Conservation (phyloP, 2,329 filamentous ascomycete genomes). For the Nemania diffusa region DNA sequence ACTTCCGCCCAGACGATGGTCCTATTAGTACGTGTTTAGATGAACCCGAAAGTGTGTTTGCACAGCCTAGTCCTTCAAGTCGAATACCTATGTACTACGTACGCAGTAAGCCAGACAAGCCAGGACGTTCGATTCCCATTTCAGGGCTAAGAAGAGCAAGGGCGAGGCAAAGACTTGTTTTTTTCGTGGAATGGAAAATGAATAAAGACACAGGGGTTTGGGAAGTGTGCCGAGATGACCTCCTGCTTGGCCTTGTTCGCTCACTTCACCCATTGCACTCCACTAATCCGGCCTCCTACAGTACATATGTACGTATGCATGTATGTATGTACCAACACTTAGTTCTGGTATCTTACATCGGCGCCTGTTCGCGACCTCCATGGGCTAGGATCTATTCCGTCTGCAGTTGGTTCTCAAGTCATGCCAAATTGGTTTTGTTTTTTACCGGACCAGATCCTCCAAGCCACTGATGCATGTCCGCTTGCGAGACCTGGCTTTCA, state of each 20-base stretch:
- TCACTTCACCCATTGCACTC: neutral
- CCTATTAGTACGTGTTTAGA: constrained; percentile 5
- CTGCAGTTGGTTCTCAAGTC: constrained; percentile 6
- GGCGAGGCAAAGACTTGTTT: constrained; percentile 25
- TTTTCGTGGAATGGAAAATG: constrained; percentile 20
- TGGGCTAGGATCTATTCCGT: constrained; percentile 4
- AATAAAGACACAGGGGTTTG: constrained; percentile 39
- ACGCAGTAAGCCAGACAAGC: constrained; percentile 3
- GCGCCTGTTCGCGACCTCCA: constrained; percentile 16
- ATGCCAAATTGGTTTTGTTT: constrained; percentile 17
- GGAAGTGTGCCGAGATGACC: constrained; percentile 40
- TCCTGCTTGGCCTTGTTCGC: constrained; percentile 29
- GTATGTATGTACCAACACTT: constrained; percentile 2
- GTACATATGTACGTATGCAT: neutral
- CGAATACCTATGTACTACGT: neutral
- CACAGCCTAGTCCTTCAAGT: neutral
- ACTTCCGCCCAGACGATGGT: constrained; percentile 9
- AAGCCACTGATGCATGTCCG: constrained; percentile 22
- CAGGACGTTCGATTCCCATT: constrained; percentile 6
- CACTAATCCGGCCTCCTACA: constrained; percentile 21
- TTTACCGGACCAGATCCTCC: constrained; percentile 9
- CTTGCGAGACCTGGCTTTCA: constrained; percentile 30
- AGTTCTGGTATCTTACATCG: neutral
- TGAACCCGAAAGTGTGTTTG: constrained; percentile 14
- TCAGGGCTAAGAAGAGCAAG: constrained; percentile 15